Percentiles rank a stretch among this genome's conserved stretches.
Conservation (phyloP, 2,329 filamentous ascomycete genomes). For the Tolypocladium tropicale region DNA sequence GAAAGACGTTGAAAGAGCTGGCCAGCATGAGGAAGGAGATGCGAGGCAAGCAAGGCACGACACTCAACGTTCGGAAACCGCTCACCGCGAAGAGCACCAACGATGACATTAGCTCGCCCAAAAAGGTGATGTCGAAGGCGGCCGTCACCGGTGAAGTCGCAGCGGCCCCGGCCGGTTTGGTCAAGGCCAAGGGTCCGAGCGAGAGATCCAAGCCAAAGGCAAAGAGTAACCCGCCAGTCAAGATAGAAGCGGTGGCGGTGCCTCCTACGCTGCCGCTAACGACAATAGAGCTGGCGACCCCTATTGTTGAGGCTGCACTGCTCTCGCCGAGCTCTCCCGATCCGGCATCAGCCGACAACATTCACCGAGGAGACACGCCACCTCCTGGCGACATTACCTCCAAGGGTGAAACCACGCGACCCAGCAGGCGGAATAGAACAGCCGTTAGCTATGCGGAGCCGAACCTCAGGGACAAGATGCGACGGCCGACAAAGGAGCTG, state of each 20-base stretch:
- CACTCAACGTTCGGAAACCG: conserved; percentile 31
- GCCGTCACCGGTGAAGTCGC: conserved; percentile 24
- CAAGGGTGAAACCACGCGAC: conserved; percentile 47
- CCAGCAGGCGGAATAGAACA: conserved; percentile 55
- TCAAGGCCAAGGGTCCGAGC: conserved; percentile 14
- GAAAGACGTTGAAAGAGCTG: conserved; percentile 37
- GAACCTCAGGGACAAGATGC: conserved; percentile 74
- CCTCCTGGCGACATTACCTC: conserved; percentile 48
- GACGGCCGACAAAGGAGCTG: conserved; percentile 65
- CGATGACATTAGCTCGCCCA: conserved; percentile 47
- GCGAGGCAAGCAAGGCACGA: conserved; percentile 18
- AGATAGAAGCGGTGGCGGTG: conserved; percentile 9
- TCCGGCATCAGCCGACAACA: conserved; percentile 23
- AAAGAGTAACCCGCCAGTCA: conserved; percentile 13
- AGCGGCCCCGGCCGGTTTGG: conserved; percentile 26
- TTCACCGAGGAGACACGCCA: conserved; percentile 40
- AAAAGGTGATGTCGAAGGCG: conserved; percentile 31
- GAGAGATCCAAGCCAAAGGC: conserved; percentile 16
- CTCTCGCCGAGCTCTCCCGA: conserved; percentile 40
- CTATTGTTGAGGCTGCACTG: conserved; percentile 27
- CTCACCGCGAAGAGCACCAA: conserved; percentile 50
- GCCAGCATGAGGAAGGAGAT: conserved; percentile 30
- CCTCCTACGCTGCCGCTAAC: conserved; percentile 9
- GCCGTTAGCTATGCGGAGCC: conserved; percentile 75
- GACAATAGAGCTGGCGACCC: conserved; percentile 11